A percentile compares a stretch with the other conserved stretches of the same genome.
phyloP scores from a whole-genome alignment of 2,329 filamentous ascomycete genomes.

The Pseudofabraea citricarpa region DNA sequence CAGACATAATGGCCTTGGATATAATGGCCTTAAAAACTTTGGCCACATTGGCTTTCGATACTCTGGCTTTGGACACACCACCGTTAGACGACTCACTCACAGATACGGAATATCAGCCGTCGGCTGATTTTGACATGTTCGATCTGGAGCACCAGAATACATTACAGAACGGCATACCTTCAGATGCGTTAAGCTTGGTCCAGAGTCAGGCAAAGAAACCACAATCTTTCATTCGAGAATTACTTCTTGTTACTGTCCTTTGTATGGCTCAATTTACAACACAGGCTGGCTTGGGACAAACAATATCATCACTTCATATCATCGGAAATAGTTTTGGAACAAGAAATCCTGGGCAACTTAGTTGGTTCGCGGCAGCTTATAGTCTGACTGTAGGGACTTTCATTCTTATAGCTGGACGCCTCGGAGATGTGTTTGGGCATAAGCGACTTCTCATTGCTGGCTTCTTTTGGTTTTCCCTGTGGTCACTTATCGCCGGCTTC shows the following conservation, averaged over 20 bases:
- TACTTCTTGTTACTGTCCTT: conserved; percentile 35
- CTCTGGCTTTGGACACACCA: too few species aligned
- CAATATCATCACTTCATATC: conserved; percentile 40
- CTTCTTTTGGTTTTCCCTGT: conserved; percentile 29
- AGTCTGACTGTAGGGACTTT: conserved; percentile 47
- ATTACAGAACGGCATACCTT: neutral
- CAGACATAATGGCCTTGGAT: too few species aligned
- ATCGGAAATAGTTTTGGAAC: conserved; percentile 41
- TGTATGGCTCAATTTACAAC: conserved; percentile 43
- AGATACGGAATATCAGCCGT: too few species aligned
- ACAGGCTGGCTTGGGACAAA: conserved; percentile 39
- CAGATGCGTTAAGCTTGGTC: neutral
- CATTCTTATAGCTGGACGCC: conserved; percentile 44
- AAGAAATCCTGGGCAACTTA: conserved; percentile 37
- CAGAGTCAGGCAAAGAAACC: conserved; percentile 2
- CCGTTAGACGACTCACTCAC: too few species aligned
- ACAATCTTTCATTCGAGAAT: conserved; percentile 19
- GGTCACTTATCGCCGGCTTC: conserved; percentile 17
- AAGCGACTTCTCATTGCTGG: conserved; percentile 40
- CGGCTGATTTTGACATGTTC: too few species aligned
- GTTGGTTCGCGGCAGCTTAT: conserved; percentile 54
- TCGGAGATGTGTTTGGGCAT: conserved; percentile 47
- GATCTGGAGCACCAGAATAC: neutral
- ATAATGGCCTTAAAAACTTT: too few species aligned
- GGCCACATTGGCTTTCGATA: too few species aligned